phyloP scores from a whole-genome alignment of 2,329 filamentous ascomycete species.

The Neonectria hederae region DNA sequence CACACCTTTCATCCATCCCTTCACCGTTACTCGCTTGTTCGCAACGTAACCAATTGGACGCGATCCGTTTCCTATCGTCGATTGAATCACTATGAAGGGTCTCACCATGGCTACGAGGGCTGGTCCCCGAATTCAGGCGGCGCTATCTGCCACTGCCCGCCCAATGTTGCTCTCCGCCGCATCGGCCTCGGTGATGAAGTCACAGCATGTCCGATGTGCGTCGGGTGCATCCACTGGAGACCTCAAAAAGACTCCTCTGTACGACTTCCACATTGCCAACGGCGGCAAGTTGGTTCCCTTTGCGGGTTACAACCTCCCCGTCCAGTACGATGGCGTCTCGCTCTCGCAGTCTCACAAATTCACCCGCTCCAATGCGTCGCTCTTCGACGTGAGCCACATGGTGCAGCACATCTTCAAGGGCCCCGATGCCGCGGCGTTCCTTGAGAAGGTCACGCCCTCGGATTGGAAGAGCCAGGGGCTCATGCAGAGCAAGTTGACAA shows the following conservation, averaged over 20 bases:
- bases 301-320: constrained; percentile 90
- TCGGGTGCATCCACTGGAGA: constrained; percentile 42
- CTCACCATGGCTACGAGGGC: constrained; percentile 45
- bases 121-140: constrained; percentile 41
- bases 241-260: constrained; percentile 75
- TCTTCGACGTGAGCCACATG: constrained; percentile 99
- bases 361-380: constrained; percentile 85
- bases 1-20: constrained; percentile 19
- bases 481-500: constrained; percentile 84
- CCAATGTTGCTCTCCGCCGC: constrained; percentile 34
- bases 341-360: constrained; percentile 89
- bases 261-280: constrained; percentile 79
- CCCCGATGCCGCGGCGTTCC: constrained; percentile 79
- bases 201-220: constrained; percentile 42
- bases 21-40: constrained; percentile 19
- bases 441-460: constrained; percentile 85
- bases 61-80: constrained; percentile 24
- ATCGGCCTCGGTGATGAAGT: constrained; percentile 26
- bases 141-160: constrained; percentile 34
- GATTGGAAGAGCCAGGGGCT: constrained; percentile 70
- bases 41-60: constrained; percentile 30
- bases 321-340: constrained; percentile 82
- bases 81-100: constrained; percentile 45
- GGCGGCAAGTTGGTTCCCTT: constrained; percentile 98
- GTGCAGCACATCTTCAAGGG: constrained; percentile 88